phyloP scores from a whole-genome alignment of 805 yeast genomes.

The Candida peoriensis region DNA sequence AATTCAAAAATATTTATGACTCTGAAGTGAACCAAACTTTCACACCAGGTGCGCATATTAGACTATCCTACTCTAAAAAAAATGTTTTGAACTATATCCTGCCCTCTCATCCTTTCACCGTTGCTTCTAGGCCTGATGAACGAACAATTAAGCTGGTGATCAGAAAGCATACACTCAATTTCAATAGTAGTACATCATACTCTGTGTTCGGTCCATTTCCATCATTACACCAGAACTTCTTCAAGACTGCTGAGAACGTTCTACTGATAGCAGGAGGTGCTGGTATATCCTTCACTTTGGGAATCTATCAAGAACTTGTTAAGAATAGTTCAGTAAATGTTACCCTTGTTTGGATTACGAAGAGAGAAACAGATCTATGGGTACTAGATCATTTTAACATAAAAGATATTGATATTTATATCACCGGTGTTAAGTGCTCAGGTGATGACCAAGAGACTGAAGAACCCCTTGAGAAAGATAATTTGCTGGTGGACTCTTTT shows the following conservation, averaged over 20 bases:
- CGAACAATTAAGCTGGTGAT: conserved; percentile 39
- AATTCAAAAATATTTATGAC: conserved; percentile 24
- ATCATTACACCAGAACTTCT: conserved; percentile 39
- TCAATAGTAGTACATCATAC: conserved; percentile 29
- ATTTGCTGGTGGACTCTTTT: too few relatives aligned
- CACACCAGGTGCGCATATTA: conserved; percentile 53
- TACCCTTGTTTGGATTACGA: conserved; percentile 50
- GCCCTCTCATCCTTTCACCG: conserved; percentile 68
- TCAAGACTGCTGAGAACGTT: conserved; percentile 44
- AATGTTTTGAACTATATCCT: conserved; percentile 41
- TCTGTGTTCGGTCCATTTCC: conserved; percentile 40
- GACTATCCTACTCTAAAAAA: conserved; percentile 36
- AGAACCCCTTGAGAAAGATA: conserved; percentile 15
- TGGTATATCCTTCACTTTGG: conserved; percentile 62
- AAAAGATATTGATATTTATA: conserved; percentile 32
- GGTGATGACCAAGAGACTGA: conserved; percentile 11
- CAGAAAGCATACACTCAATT: conserved; percentile 31
- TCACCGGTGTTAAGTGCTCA: conserved; percentile 26
- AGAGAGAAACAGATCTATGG: conserved; percentile 41
- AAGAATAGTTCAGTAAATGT: conserved; percentile 25
- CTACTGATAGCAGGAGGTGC: conserved; percentile 66
- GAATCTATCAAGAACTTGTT: conserved; percentile 40
- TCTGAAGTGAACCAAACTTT: conserved; percentile 14
- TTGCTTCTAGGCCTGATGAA: conserved; percentile 42
- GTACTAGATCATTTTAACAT: conserved; percentile 36